These are phyloP conservation scores for Fusarium burgessii DNA, from an alignment of 2,329 filamentous ascomycete genomes.

Conservation along the genomic window DNA sequence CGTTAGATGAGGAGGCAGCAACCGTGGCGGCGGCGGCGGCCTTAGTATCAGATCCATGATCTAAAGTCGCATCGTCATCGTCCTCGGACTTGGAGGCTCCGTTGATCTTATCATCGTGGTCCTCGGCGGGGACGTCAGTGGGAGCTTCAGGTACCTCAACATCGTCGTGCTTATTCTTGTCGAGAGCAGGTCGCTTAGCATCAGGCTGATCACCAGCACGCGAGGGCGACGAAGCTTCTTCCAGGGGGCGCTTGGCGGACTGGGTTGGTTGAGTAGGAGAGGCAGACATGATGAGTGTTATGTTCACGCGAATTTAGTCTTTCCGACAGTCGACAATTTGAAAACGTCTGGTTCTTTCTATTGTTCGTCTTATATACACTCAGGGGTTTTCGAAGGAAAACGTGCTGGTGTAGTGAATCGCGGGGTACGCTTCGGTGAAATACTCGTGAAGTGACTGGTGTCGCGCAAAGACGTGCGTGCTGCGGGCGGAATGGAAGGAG, in stretches of 20 bases:
- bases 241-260: slow-evolving; percentile 89
- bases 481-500: slow-evolving; percentile 47
- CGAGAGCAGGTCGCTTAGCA: slow-evolving; percentile 94
- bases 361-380: slow-evolving; percentile 78
- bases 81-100: slow-evolving; percentile 57
- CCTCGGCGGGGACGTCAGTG: slow-evolving; percentile 54
- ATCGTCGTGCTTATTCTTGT: slow-evolving; percentile 83
- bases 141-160: slow-evolving; percentile 56
- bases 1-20: slow-evolving; percentile 51
- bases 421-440: slow-evolving; percentile 58
- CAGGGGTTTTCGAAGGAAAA: slow-evolving; percentile 89
- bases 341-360: slow-evolving; percentile 49
- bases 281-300: slow-evolving; percentile 72
- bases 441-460: slow-evolving; percentile 56
- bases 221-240: slow-evolving; percentile 96
- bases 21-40: slow-evolving; percentile 55
- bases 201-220: slow-evolving; percentile 93
- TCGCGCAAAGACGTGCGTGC: slow-evolving; percentile 52
- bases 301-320: slow-evolving; percentile 42
- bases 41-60: slow-evolving; percentile 55
- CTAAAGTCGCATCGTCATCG: slow-evolving; percentile 42
- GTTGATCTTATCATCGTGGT: slow-evolving; percentile 63
- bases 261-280: slow-evolving; percentile 75
- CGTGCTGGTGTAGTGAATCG: slow-evolving; percentile 82
- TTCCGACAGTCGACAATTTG: slow-evolving; percentile 46